Evolutionary conservation across 768 basidiomycete species (phyloP), one percentile per base, ranked within the genome.

Genomic region (Gyrodon lividus): DNA sequence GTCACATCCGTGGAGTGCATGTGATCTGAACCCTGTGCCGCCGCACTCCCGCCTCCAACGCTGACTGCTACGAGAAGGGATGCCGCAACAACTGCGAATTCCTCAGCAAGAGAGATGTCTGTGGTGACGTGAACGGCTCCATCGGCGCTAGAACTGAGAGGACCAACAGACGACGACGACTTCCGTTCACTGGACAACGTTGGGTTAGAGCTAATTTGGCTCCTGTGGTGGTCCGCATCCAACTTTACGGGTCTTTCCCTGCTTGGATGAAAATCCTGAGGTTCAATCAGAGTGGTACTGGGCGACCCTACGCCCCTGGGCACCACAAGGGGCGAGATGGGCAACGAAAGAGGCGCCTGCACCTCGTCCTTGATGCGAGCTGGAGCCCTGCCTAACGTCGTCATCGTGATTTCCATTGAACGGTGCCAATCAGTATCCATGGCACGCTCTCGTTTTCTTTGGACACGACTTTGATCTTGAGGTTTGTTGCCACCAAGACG

Each of bases 241-340:
- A 42, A 40, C 19, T 51, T 16, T 12, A 37, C 39, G 26, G 43
- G 37, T 3, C 7, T 43, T 4, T 26, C 45, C 14, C 8, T 22
- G 13, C 5, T 14, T 31, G 14, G 41, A 2, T 30, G 23, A 10
- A 46, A 44, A n/a, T 50, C 43, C 4, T 43, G 43, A 42, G 43
- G 49, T 7, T 48, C 12, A 24, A 9, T 46, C n/a, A 12, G 10
- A 17, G 40, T 10, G 19, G 17, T 6, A 6, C 9, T 19, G 17
- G 61, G 55, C 6, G 55, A 56, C 8, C 43, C 28, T 9, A 30
- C 42, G 24, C 50, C 26, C 12, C 24, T 31, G 3, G 61, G 58
- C 9, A 40, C 41, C 14, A 1, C 0, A 13, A 22, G 23, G 17
- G 44, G 10, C 20, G 43, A 8, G n/a, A 2, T 34, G 5, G 31